phyloP scores from a whole-genome alignment of 345 rosid genomes.

The Populus tremula region DNA sequence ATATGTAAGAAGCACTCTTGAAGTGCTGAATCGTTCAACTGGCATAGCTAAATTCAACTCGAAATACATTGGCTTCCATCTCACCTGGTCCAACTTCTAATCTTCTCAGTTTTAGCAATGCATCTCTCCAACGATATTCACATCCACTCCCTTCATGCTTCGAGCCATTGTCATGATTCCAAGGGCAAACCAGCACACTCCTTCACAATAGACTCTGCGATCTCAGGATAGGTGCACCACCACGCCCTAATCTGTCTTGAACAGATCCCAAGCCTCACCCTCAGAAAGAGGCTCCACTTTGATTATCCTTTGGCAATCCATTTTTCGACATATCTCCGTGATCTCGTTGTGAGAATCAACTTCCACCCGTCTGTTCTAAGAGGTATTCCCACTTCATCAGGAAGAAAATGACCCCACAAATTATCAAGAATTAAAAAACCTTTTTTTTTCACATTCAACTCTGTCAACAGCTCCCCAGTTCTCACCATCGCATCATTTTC shows the following conservation, averaged over 20 bases:
- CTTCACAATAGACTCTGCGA: not conserved
- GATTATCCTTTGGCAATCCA: too few species aligned
- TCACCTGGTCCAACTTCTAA: accelerated
- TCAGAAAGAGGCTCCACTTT: too few species aligned
- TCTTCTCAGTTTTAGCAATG: not conserved
- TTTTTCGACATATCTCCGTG: too few species aligned
- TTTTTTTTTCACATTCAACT: too few species aligned
- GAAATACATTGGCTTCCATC: not conserved
- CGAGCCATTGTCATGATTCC: not conserved
- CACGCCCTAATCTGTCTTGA: not conserved
- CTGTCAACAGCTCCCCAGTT: too few species aligned
- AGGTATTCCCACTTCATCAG: too few species aligned
- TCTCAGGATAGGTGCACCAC: not conserved
- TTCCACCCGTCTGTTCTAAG: too few species aligned
- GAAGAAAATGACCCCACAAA: too few species aligned
- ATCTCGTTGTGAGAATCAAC: too few species aligned
- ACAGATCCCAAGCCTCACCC: too few species aligned
- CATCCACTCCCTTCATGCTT: slow-evolving; percentile 16
- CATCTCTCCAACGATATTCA: slow-evolving; percentile 9
- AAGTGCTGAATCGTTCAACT: not conserved
- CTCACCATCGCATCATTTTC: too few species aligned
- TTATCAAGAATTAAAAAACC: too few species aligned
- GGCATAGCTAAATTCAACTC: slow-evolving; percentile 2
- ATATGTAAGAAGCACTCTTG: slow-evolving; percentile 24
- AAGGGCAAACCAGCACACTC: slow-evolving; percentile 28